A percentile compares a stretch with the other conserved stretches of the same genome.
These are phyloP conservation scores for Cafeteria roenbergensis DNA, from an alignment of 108 stramenopile species.

Conservation along the genomic window DNA sequence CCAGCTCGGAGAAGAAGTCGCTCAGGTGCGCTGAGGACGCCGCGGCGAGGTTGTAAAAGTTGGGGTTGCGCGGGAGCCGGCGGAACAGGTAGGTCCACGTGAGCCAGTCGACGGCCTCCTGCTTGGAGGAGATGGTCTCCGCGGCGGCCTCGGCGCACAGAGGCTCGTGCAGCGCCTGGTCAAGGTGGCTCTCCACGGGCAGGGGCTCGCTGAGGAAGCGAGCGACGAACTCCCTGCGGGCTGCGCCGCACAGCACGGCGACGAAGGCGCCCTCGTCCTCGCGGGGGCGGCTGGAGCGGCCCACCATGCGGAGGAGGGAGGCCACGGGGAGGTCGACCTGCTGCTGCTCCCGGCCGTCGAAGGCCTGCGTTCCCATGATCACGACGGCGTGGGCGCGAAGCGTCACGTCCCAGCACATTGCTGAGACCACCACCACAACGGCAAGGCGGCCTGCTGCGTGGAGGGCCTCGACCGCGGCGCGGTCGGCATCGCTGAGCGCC, in stretches of 20 bases:
- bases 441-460: conserved; percentile 50
- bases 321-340: conserved; percentile 82
- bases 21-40: conserved; percentile 75
- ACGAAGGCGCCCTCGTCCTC: conserved; percentile 59
- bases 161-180: conserved; percentile 87
- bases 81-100: conserved; percentile 96
- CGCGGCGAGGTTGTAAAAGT: conserved; percentile 85
- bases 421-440: conserved; percentile 69
- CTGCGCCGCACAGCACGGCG: conserved; percentile 75
- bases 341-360: conserved; percentile 72
- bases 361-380: conserved; percentile 86
- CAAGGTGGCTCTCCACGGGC: conserved; percentile 89
- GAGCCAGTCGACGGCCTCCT: conserved; percentile 91
- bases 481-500: conserved; percentile 68
- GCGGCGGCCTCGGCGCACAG: conserved; percentile 89
- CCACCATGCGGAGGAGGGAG: conserved; percentile 87
- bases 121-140: conserved; percentile 78
- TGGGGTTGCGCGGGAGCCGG: conserved; percentile 92
- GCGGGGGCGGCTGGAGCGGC: conserved; percentile 57
- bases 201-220: conserved; percentile 84
- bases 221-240: conserved; percentile 80
- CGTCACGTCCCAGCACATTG: conserved; percentile 68
- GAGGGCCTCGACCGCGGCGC: conserved; percentile 50
- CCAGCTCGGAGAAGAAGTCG: conserved; percentile 93
- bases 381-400: conserved; percentile 61